Base-by-base conservation (phyloP, 2,329 filamentous ascomycete species). In the Penicillium glabrum region DNA sequence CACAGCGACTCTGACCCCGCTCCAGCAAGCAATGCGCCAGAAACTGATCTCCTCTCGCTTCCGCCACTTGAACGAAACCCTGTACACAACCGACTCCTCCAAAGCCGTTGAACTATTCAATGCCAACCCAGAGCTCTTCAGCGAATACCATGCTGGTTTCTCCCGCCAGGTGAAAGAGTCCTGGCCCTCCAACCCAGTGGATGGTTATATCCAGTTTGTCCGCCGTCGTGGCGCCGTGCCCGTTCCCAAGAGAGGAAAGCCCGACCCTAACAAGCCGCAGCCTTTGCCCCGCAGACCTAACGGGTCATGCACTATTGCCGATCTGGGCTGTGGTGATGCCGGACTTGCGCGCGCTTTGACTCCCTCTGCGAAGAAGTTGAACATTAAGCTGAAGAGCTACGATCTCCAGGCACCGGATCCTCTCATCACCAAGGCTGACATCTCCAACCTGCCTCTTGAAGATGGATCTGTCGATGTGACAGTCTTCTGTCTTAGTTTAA, bases 131-230 rank as follows among this genome's bases (percentile, higher is more conserved):
- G 91, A 96, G 71, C 93, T 98, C 83, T 99, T 98, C 77, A 83
- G 86, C 65, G 93, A 98, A 77, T 99, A 99, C 76, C 95, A 99
- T 77, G 89, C 92, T 59, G 95, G 95, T 33, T 99, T 99, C 82
- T 89, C 93, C 1, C 90, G 93, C 52, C 95, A 99, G 78, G 95
- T 98, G 57, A 88, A 91, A 69, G 89, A 79, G 54, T 78, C 93
- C 2, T 99, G 95, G 95, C 95, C 95, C 8, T 90, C 93, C 70
- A 99, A 99, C 76, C 95, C 95, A 0, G 91, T 99, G 46, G 90
- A 97, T 73, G 86, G 84, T 56, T 98, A 96, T 77, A 87, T 97
- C 62, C 72, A 78, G 27, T 83, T 88, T 50, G 86, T 98, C 62
- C 82, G 86, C 54, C 71, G 77, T 16, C 86, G 93, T n/a, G 91